These are phyloP conservation scores for Glaciozyma martinii DNA, from an alignment of 768 basidiomycete species.

Conservation along the genomic window DNA sequence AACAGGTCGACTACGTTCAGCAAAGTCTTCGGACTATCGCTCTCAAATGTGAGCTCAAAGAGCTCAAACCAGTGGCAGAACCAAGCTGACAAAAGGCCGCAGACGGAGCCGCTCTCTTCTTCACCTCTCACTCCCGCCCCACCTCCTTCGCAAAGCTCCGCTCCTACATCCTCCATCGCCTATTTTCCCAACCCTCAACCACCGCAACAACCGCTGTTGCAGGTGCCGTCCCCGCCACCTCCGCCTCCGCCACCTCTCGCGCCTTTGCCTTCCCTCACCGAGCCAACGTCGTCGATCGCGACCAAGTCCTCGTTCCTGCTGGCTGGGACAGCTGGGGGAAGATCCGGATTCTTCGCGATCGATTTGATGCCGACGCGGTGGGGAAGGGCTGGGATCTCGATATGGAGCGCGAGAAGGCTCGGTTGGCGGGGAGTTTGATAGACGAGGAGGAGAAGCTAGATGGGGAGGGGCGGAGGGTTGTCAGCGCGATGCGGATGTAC, in stretches of 20 bases:
- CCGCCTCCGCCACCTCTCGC: slow-evolving; percentile 46
- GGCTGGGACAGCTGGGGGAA: slow-evolving; percentile 99
- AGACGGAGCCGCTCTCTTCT: slow-evolving; percentile 91
- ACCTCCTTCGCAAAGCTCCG: slow-evolving; percentile 64
- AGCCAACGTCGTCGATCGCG: slow-evolving; percentile 86
- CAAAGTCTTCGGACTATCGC: slow-evolving; percentile 89
- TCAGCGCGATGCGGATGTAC: slow-evolving; percentile 14
- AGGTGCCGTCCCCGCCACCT: slow-evolving; percentile 32
- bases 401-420: slow-evolving; percentile 32
- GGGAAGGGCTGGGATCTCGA: slow-evolving; percentile 56
- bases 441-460: slow-evolving; percentile 4
- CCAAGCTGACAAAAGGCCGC: neutral
- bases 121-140: slow-evolving; percentile 68
- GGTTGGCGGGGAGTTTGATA: neutral
- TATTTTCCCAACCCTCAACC: slow-evolving; percentile 52
- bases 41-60: slow-evolving; percentile 63
- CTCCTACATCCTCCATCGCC: slow-evolving; percentile 70
- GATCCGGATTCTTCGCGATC: slow-evolving; percentile 78
- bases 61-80: neutral
- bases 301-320: slow-evolving; percentile 79
- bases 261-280: slow-evolving; percentile 78
- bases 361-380: slow-evolving; percentile 74
- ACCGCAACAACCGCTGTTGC: neutral
- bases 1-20: slow-evolving; percentile 88
- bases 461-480: neutral